A percentile compares a stretch with the other conserved stretches of the same genome.
These are phyloP conservation scores for Aureobasidium mangrovei DNA, from an alignment of 2,329 filamentous ascomycete species.

Conservation along the genomic window DNA sequence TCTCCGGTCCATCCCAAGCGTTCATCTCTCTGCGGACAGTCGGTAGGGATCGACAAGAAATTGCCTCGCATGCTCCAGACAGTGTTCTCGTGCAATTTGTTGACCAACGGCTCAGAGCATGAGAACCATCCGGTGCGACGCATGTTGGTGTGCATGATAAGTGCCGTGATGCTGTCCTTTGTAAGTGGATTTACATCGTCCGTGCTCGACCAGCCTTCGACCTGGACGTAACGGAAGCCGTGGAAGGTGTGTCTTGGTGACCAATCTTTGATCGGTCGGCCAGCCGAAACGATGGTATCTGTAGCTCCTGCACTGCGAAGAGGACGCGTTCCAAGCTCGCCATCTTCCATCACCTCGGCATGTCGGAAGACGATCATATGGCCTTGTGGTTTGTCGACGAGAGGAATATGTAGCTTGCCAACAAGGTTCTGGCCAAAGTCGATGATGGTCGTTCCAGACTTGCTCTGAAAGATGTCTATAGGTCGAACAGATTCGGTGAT, in stretches of 20 bases:
- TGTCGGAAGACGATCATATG: conserved; percentile 42
- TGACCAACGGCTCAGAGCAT: conserved; percentile 45
- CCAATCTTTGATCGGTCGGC: conserved; percentile 28
- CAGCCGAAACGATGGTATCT: conserved; percentile 33
- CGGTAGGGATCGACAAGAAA: conserved; percentile 49
- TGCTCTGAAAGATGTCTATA: conserved; percentile 24
- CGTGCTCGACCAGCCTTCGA: conserved; percentile 37
- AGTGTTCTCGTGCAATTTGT: conserved; percentile 47
- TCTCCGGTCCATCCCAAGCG: conserved; percentile 48
- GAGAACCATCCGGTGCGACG: conserved; percentile 41
- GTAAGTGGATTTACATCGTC: conserved; percentile 10
- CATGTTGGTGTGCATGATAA: conserved; percentile 47
- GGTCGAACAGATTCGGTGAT: conserved; percentile 26
- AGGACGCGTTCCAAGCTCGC: conserved; percentile 35
- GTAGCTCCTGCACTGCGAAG: conserved; percentile 36
- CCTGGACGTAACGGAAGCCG: conserved; percentile 44
- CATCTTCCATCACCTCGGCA: conserved; percentile 47
- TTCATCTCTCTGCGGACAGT: conserved; percentile 50
- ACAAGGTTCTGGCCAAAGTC: conserved; percentile 54
- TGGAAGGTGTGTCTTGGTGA: conserved; percentile 46
- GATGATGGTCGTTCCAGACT: conserved; percentile 41
- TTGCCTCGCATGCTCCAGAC: conserved; percentile 52
- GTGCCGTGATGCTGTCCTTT: conserved; percentile 25
- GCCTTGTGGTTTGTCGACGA: conserved; percentile 28
- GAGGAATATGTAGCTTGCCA: conserved; percentile 37